Evolutionary conservation across 148 eudicot species (phyloP).

Genomic region (Silene latifolia): DNA sequence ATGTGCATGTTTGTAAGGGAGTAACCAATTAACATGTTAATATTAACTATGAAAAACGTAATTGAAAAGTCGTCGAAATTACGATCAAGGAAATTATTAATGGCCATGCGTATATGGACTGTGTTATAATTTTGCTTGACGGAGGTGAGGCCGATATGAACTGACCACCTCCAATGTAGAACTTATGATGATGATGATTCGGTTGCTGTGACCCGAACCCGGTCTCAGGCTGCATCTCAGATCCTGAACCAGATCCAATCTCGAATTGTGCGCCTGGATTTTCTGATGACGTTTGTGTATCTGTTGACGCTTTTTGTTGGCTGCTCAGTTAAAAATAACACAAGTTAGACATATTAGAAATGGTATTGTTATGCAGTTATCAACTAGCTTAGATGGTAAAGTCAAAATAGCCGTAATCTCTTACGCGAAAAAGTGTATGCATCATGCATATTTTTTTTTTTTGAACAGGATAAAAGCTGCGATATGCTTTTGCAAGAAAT

Average conservation of each 20-base stretch:
- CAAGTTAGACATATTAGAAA: background rate
- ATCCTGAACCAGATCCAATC: conserved; percentile 10
- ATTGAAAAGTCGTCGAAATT: conserved; percentile 5
- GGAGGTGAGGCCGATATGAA: conserved; percentile 37
- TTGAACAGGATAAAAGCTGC: background rate
- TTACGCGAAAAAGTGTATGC: background rate
- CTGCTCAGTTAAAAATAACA: conserved; percentile 21
- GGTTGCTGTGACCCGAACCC: background rate
- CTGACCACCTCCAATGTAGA: conserved; percentile 21
- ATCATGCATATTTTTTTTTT: background rate
- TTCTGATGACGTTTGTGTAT: conserved; percentile 25
- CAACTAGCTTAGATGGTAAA: too few species aligned
- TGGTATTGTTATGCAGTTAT: too few species aligned
- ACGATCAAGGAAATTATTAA: conserved; percentile 5
- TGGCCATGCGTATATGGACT: conserved; percentile 9
- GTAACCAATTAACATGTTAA: background rate
- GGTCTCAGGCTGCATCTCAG: background rate
- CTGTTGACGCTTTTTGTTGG: conserved; percentile 46
- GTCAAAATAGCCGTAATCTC: too few species aligned
- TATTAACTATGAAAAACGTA: background rate
- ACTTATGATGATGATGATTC: conserved; percentile 1
- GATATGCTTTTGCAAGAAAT: background rate
- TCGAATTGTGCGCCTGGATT: conserved; percentile 1
- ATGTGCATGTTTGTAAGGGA: background rate
- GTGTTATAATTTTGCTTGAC: conserved; percentile 18